Evolutionary conservation across 1,284 basidiomycete species (phyloP).

Genomic region (Cutaneotrichosporon sp.): DNA sequence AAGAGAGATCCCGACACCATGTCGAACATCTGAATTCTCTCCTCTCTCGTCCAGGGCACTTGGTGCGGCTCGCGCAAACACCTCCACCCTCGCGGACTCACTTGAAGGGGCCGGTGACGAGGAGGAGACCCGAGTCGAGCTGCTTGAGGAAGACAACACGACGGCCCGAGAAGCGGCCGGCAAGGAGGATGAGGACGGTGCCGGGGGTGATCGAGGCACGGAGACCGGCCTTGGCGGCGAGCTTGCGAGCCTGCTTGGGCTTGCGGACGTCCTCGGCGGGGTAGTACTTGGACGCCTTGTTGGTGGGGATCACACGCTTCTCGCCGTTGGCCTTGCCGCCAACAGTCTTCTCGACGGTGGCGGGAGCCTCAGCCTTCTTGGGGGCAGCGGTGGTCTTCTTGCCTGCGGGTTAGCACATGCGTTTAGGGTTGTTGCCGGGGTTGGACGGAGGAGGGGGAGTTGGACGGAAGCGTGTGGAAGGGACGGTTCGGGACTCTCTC

Average conservation of each 20-base stretch:
- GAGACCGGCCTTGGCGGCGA: slow-evolving; percentile 66
- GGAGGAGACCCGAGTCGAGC: slow-evolving; percentile 84
- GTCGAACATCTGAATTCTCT: background rate
- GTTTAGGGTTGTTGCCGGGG: background rate
- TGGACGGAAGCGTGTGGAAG: background rate
- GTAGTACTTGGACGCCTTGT: slow-evolving; percentile 92
- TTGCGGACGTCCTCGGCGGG: slow-evolving; percentile 89
- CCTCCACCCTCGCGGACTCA: slow-evolving; percentile 27
- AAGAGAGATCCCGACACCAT: background rate
- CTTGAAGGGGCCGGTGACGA: slow-evolving; percentile 98
- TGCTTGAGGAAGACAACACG: slow-evolving; percentile 98
- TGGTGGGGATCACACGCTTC: slow-evolving; percentile 76
- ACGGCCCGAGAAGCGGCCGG: slow-evolving; percentile 97
- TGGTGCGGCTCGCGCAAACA: no score
- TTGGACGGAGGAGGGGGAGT: background rate
- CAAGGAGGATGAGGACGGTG: slow-evolving; percentile 92
- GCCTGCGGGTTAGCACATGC: slow-evolving; percentile 50
- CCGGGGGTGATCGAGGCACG: slow-evolving; percentile 90
- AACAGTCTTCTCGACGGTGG: slow-evolving; percentile 74
- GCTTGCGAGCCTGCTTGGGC: slow-evolving; percentile 91
- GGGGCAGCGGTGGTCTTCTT: slow-evolving; percentile 73
- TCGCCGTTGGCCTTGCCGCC: slow-evolving; percentile 89
- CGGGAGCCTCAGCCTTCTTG: slow-evolving; percentile 57
- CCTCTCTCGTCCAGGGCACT: background rate
- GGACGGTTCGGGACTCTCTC: background rate